Conservation (phyloP, 75 land plant genomes). For the Sequoiadendron giganteum region DNA sequence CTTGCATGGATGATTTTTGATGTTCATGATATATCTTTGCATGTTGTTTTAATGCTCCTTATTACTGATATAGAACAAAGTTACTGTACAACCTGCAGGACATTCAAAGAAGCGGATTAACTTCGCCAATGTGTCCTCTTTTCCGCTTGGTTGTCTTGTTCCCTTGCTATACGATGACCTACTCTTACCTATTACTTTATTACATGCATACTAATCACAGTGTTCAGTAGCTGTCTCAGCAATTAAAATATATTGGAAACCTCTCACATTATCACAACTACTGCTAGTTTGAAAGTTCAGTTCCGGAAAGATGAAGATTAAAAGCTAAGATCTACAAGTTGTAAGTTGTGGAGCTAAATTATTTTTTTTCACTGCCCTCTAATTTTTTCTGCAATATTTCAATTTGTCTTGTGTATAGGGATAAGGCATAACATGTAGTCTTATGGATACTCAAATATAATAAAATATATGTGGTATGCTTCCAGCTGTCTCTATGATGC, state of each 20-base stretch:
- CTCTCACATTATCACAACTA: neutral
- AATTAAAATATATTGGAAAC: neutral
- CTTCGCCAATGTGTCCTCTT: neutral
- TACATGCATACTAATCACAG: neutral
- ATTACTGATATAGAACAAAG: too few relatives aligned
- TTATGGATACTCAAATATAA: neutral
- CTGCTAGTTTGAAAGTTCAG: neutral
- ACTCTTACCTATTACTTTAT: neutral
- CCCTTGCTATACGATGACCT: neutral
- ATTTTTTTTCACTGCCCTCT: neutral
- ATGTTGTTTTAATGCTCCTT: too few relatives aligned
- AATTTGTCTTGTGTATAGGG: neutral
- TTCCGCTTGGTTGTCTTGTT: neutral
- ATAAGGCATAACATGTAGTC: neutral
- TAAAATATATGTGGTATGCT: too few relatives aligned
- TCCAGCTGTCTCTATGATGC: too few relatives aligned
- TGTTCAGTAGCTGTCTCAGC: too few relatives aligned
- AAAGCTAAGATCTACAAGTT: neutral
- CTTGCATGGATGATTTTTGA: too few relatives aligned
- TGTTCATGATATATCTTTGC: too few relatives aligned
- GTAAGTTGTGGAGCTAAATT: neutral
- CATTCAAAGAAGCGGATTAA: neutral
- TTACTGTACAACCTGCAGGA: neutral
- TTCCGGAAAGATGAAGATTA: too few relatives aligned
- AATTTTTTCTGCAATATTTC: too few relatives aligned